Percentiles rank a stretch among this genome's conserved stretches.
Evolutionary conservation across 331 rosid species (phyloP).

Genomic region (Cydonia oblonga): DNA sequence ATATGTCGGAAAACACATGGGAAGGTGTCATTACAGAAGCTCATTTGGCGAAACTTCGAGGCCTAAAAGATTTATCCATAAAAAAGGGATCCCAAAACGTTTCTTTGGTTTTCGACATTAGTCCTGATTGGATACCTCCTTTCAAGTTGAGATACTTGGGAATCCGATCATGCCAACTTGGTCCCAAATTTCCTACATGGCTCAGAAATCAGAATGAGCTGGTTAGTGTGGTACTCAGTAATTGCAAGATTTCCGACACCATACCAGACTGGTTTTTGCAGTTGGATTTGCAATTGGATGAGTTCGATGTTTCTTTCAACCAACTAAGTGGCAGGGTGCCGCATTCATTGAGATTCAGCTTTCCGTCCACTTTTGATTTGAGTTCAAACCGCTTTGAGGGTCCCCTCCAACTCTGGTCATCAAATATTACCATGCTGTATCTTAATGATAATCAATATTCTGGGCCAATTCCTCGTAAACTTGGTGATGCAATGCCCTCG

Average conservation of each 20-base stretch:
- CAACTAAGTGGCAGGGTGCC: not conserved
- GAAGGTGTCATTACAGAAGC: not conserved
- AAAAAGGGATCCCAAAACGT: not conserved
- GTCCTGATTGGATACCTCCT: constrained; percentile 1
- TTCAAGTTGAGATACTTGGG: not conserved
- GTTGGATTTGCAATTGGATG: not conserved
- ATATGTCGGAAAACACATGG: not conserved
- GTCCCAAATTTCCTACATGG: constrained; percentile 9
- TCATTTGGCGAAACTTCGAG: not conserved
- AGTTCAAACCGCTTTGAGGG: not conserved
- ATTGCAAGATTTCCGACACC: not conserved
- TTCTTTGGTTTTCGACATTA: not conserved
- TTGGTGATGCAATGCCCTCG: not conserved
- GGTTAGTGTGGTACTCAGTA: not conserved
- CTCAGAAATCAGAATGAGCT: constrained; percentile 1
- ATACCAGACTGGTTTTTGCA: not conserved
- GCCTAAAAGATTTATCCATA: not conserved
- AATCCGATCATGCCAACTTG: not conserved
- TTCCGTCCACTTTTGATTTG: not conserved
- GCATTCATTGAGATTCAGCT: not conserved
- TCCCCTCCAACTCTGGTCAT: not conserved
- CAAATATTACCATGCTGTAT: not conserved
- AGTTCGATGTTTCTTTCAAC: not conserved
- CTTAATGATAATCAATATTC: not conserved
- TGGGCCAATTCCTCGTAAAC: not conserved